Conservation (phyloP, 83 land plant genomes). For the Picea abies region DNA sequence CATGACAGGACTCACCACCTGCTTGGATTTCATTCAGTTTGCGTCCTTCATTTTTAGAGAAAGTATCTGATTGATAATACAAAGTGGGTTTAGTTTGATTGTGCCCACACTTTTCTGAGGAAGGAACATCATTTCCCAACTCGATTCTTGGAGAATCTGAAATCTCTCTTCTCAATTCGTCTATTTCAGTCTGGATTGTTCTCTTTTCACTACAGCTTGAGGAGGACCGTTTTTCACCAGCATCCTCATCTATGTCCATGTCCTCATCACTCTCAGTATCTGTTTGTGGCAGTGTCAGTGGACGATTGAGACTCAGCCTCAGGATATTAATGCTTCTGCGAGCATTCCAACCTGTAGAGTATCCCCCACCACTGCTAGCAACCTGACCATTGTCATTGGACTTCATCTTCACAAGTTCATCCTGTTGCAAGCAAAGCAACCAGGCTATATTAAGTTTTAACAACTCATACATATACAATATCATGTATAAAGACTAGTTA, state of each 20-base stretch:
- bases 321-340: conserved; percentile 80
- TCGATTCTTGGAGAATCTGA: too few species aligned
- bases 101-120: background rate
- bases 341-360: conserved; percentile 78
- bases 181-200: background rate
- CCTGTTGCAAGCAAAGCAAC: conserved; percentile 39
- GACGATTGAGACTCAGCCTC: conserved; percentile 70
- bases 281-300: conserved; percentile 54
- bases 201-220: background rate
- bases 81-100: background rate
- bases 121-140: too few species aligned
- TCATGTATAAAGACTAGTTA: background rate
- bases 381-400: conserved; percentile 38
- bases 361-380: conserved; percentile 41
- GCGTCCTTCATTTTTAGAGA: too few species aligned
- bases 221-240: conserved; percentile 38
- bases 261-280: conserved; percentile 77
- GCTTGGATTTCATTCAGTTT: too few species aligned
- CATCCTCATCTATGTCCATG: conserved; percentile 87
- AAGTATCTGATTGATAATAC: too few species aligned
- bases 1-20: background rate
- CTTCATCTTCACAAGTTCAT: conserved; percentile 88
- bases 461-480: background rate
- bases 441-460: background rate
- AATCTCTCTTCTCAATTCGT: background rate